Percentiles rank a stretch among this genome's conserved stretches.
These are phyloP conservation scores for Stevia rebaudiana DNA, from an alignment of 140 eudicot genomes.

Conservation along the genomic window DNA sequence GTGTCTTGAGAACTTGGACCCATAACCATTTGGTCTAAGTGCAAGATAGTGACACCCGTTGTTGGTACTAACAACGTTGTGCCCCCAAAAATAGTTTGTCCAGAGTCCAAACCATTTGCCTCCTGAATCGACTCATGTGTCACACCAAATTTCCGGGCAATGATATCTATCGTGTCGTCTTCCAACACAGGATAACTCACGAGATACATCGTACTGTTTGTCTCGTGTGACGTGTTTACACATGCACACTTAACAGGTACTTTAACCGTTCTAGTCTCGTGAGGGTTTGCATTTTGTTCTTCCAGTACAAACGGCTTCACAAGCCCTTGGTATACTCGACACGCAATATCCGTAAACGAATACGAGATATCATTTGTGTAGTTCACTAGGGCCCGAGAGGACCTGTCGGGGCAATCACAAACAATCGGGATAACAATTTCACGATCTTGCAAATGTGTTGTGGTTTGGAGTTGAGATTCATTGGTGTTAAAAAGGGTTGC, in stretches of 20 bases:
- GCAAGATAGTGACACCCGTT: slow-evolving; percentile 27
- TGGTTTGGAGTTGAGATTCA: slow-evolving; percentile 20
- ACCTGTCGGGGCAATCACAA: slow-evolving; percentile 37
- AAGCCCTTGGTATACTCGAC: slow-evolving; percentile 42
- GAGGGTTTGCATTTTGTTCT: slow-evolving; percentile 14
- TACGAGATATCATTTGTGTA: slow-evolving; percentile 19
- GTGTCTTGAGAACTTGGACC: slow-evolving; percentile 18
- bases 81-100: slow-evolving; percentile 29
- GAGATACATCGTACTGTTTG: slow-evolving; percentile 24
- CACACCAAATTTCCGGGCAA: slow-evolving; percentile 40
- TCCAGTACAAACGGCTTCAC: slow-evolving; percentile 31
- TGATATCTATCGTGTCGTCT: slow-evolving; percentile 18
- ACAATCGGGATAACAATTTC: slow-evolving; percentile 38
- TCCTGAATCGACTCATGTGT: slow-evolving; percentile 16
- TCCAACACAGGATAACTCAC: slow-evolving; percentile 45
- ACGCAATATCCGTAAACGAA: slow-evolving; percentile 29
- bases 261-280: slow-evolving; percentile 14
- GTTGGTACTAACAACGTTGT: slow-evolving; percentile 44
- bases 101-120: slow-evolving; percentile 24
- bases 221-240: slow-evolving; percentile 19
- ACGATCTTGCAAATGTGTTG: slow-evolving; percentile 12
- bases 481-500: slow-evolving; percentile 34
- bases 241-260: slow-evolving; percentile 58
- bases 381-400: slow-evolving; percentile 22
- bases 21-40: slow-evolving; percentile 4